Percentiles rank a stretch among this genome's conserved stretches.
These are phyloP conservation scores for Candida tibetensis DNA, from an alignment of 805 yeast species.

Conservation along the genomic window DNA sequence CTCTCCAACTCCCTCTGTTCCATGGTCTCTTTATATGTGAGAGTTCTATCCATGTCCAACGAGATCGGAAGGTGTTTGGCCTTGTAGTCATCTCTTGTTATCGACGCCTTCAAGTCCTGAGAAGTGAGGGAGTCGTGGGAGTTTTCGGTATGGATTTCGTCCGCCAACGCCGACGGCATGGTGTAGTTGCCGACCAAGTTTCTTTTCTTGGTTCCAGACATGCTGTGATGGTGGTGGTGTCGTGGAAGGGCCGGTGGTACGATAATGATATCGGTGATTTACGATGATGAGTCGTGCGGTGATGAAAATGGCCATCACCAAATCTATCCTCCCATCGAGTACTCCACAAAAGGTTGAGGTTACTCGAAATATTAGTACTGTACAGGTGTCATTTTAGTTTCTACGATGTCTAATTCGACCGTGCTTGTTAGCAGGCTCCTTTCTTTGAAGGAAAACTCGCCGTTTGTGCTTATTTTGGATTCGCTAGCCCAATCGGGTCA, in stretches of 20 bases:
- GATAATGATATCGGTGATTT: too few species aligned
- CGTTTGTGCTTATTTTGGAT: slow-evolving; percentile 69
- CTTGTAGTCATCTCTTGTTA: slow-evolving; percentile 27
- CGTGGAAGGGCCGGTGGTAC: too few species aligned
- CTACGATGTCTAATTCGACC: slow-evolving; percentile 20
- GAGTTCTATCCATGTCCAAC: slow-evolving; percentile 12
- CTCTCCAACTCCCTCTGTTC: slow-evolving; percentile 39
- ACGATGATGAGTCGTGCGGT: not conserved
- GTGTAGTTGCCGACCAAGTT: slow-evolving; percentile 29
- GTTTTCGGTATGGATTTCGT: slow-evolving; percentile 24
- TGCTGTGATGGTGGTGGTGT: not conserved
- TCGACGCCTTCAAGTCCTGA: slow-evolving; percentile 15
- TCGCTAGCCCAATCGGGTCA: slow-evolving; percentile 66
- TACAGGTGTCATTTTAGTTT: too few species aligned
- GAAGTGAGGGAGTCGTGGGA: slow-evolving; percentile 14
- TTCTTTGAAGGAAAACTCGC: slow-evolving; percentile 67
- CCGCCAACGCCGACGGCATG: slow-evolving; percentile 27
- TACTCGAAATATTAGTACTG: too few species aligned
- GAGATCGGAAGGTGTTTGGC: slow-evolving; percentile 23
- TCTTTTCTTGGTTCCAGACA: slow-evolving; percentile 5
- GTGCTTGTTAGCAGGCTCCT: slow-evolving; percentile 67
- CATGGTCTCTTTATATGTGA: slow-evolving; percentile 43
- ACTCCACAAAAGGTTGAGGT: too few species aligned
- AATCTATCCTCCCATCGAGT: too few species aligned
- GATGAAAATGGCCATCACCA: too few species aligned